Base-by-base conservation (phyloP, 2,329 filamentous ascomycete species). In the Alternaria ventricosa region DNA sequence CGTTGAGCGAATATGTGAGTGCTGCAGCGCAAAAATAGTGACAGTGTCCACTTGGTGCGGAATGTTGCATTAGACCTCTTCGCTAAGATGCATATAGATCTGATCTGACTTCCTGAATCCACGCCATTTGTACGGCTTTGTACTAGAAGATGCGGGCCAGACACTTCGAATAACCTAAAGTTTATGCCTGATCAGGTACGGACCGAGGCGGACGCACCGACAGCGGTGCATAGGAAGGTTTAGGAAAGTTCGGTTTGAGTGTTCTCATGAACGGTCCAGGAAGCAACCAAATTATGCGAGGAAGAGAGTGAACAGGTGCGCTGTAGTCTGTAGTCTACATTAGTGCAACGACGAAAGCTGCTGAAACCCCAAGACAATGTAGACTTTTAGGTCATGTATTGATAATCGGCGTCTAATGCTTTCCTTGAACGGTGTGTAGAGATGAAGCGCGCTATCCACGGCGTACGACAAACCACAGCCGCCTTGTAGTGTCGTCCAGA, bases 11-110 rank as follows among this genome's bases (percentile, higher is more conserved):
- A 65, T 23, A 33, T 28, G 36, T 53, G 15, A 36, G 11, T 12
- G 23, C 33, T 20, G 49, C 30, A 23, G 30, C 66, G 64, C 71
- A 72, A 71, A 75, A 74, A 74, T 72, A 76, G 63, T 51, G 44
- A 58, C 36, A 55, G 49, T 30, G 53, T 66, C 66, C 64, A 72
- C 66, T 46, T 63, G 51, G 33, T 15, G 45, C 18, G 23, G 45
- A 49, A 33, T 10, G 46, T 54, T 49, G 25, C 49, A 12, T 51
- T 27, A 55, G 20, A 55, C 30, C 22, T 33, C 20, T 15, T 53
- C 41, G 30, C 15, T 25, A 50, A 46, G 15, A 41, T 22, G 8
- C 27, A 30, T 25, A 41, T 11, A 18, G 43, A 61, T 49, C 25
- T 44, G 20, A 60, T 41, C 28, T 36, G 6, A n/a, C 33, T 44